Evolutionary conservation across 2,329 filamentous ascomycete species (phyloP), one percentile per base, ranked within the genome.

Genomic region (Tympanopsis confertula): DNA sequence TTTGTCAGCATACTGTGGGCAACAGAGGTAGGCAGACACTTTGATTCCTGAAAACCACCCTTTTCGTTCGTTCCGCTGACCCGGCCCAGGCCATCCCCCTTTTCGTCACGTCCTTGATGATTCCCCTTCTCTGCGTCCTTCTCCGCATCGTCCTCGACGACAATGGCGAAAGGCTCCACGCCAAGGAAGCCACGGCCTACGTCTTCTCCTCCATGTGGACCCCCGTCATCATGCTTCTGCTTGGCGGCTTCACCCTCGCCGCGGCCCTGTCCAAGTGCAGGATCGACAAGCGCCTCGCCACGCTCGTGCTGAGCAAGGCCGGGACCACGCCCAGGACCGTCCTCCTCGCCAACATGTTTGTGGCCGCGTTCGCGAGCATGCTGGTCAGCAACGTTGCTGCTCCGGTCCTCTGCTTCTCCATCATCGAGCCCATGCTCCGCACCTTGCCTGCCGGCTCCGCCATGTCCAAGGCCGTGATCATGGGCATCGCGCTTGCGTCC

Each of bases 181-280:
- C 87, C 3, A 88, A 88, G 55, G 71, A 77, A 33, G 88, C 91
- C 0, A 86, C 89, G 0, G 68, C 74, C 19, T 89, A 84, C 50
- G 82, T 95, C 41, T 96, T 98, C 50, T 71, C 86, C 4, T 82
- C 91, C 19, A 98, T 98, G 91, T 98, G 91, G 91, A 95, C 88
- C 3, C 89, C 91, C 0, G 91, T 98, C 39, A 98, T 98, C 48
- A 96, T 98, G 91, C 75, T 98, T n/a, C 69, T 98, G 17, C 77
- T 98, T 1, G 91, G 91, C 47, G 91, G 91, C 22, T 98, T 98
- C 53, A 94, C 91, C 2, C 81, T 98, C 38, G 91, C 91, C 7
- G 91, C 91, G 0, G 91, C 91, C 0, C 63, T 98, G 39, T 94
- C 87, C 35, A 98, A 98, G 58, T 94, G 94, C 59, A 89, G 88